A percentile compares a stretch with the other conserved stretches of the same genome.
Evolutionary conservation across 2,329 filamentous ascomycete genomes (phyloP).

Genomic region (Tolypocladium amazonense): DNA sequence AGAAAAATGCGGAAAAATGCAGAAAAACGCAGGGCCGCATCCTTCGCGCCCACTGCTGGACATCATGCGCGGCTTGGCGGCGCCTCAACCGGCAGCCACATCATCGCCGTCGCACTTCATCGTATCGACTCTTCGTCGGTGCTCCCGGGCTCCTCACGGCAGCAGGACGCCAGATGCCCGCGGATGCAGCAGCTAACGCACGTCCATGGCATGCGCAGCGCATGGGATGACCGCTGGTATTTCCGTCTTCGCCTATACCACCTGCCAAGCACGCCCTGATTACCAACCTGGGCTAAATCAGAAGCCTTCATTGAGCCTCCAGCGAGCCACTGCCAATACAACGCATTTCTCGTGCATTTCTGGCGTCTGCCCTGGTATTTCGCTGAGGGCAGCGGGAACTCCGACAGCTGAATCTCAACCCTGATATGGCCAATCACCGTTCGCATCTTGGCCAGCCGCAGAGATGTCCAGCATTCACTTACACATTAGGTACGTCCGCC

Average conservation of each 20-base stretch:
- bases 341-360: background rate
- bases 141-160: background rate
- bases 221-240: background rate
- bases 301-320: background rate
- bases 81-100: background rate
- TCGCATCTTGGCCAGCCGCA: background rate
- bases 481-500: background rate
- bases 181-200: background rate
- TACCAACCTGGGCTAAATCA: background rate
- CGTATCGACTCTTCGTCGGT: background rate
- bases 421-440: background rate
- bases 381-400: background rate
- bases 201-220: background rate
- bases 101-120: background rate
- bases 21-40: background rate
- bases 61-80: background rate
- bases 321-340: background rate
- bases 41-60: background rate
- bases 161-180: background rate
- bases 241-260: background rate
- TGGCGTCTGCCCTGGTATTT: background rate
- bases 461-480: background rate
- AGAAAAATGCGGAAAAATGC: too few species aligned
- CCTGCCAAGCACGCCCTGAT: background rate
- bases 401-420: background rate